Percentiles rank a stretch among this genome's conserved stretches.
phyloP scores from a whole-genome alignment of 768 basidiomycete species.

The Cyathus striatus region DNA sequence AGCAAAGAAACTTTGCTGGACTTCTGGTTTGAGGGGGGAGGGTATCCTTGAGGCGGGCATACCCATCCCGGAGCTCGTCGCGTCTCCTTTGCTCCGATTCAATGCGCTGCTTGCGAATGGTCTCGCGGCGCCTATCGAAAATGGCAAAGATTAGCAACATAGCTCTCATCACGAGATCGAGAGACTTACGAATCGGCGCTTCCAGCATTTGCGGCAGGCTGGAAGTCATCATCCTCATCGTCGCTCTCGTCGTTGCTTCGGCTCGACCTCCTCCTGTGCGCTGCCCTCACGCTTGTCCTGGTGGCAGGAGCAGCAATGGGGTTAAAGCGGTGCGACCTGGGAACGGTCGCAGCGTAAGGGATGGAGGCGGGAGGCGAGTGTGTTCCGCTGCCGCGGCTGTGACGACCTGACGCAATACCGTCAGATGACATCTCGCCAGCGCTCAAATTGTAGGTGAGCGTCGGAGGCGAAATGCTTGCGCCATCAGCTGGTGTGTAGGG shows the following conservation, averaged over 20 bases:
- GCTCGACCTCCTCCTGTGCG: constrained; percentile 38
- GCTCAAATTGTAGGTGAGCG: too few relatives aligned
- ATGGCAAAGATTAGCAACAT: too few relatives aligned
- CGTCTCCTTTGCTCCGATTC: constrained; percentile 88
- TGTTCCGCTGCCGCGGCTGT: too few relatives aligned
- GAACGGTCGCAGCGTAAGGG: constrained; percentile 66
- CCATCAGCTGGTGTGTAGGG: too few relatives aligned
- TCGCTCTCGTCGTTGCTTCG: too few relatives aligned
- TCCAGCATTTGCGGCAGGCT: constrained; percentile 39
- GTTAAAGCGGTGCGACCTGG: constrained; percentile 76
- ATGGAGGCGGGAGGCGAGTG: constrained; percentile 43
- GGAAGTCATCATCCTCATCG: constrained; percentile 79
- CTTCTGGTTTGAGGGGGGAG: constrained; percentile 88
- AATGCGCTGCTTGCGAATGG: constrained; percentile 77
- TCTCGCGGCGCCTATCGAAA: too few relatives aligned
- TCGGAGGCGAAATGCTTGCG: too few relatives aligned
- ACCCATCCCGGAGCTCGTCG: constrained; percentile 87
- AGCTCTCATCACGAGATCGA: too few relatives aligned
- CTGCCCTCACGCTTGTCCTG: constrained; percentile 44
- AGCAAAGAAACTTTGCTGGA: constrained; percentile 86
- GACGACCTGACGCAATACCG: too few relatives aligned
- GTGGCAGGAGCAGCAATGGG: constrained; percentile 59
- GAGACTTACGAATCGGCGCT: constrained; percentile 37
- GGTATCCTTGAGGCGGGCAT: constrained; percentile 82
- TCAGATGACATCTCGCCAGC: too few relatives aligned